A percentile compares a stretch with the other conserved stretches of the same genome.
These are phyloP conservation scores for Trichoderma gracile DNA, from an alignment of 2,329 filamentous ascomycete genomes.

Conservation along the genomic window DNA sequence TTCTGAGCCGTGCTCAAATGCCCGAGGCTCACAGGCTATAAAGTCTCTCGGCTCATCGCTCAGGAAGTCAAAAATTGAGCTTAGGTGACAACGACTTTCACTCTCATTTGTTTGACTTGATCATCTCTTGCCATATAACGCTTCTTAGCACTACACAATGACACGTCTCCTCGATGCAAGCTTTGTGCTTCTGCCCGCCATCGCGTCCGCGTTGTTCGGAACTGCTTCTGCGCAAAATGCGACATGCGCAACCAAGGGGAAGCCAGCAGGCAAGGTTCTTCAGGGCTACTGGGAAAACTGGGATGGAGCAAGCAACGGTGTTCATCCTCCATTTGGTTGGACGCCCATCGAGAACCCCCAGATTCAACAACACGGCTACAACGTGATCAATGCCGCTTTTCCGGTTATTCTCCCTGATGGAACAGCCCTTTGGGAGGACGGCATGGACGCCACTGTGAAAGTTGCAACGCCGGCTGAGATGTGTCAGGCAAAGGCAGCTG, in stretches of 20 bases:
- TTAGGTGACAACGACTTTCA: background rate
- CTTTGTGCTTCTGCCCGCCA: conserved; percentile 27
- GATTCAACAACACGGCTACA: conserved; percentile 38
- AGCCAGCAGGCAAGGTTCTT: conserved; percentile 38
- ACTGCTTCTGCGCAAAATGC: conserved; percentile 26
- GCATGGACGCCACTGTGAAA: conserved; percentile 38
- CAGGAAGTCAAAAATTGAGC: too few species aligned
- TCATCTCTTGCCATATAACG: background rate
- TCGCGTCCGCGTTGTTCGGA: conserved; percentile 26
- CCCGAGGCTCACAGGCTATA: background rate
- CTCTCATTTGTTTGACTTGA: background rate
- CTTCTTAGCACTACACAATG: conserved; percentile 15
- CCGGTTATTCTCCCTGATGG: conserved; percentile 40
- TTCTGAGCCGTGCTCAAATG: background rate
- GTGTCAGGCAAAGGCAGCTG: conserved; percentile 39
- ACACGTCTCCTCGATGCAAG: conserved; percentile 28
- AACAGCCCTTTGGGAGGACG: conserved; percentile 38
- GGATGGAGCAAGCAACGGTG: conserved; percentile 39
- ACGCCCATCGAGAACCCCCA: conserved; percentile 36
- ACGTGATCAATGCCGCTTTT: conserved; percentile 40
- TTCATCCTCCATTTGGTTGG: conserved; percentile 40
- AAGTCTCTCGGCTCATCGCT: background rate
- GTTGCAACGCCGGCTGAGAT: conserved; percentile 38
- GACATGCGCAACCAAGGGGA: conserved; percentile 38
- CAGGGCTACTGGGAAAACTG: conserved; percentile 43